Evolutionary conservation across 306 rosid species (phyloP), one percentile per base, ranked within the genome.

Genomic region (Gynostemma pentaphyllum): DNA sequence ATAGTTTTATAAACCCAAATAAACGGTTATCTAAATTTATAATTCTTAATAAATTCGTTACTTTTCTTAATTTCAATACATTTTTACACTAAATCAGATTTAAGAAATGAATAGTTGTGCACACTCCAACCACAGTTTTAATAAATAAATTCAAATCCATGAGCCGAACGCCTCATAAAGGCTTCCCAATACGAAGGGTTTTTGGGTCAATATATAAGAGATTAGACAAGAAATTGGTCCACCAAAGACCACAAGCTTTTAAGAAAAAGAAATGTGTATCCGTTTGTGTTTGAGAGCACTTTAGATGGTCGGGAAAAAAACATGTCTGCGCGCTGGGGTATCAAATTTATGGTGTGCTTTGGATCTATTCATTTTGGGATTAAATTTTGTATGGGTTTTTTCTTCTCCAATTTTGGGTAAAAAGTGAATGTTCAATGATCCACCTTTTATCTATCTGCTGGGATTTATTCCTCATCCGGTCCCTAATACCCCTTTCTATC

Each of bases 241-340:
- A 24, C 30, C 1, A 49, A 8, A 49, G 16, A 9, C 24, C 11
- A 50, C 9, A 27, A 9, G 37, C 10, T 52, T 52, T 27, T 50
- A 23, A 28, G 39, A 16, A 51, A 29, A 53, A 26, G 2, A 53
- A 14, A 1, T 14, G 39, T 48, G 57, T 23, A 51, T 0, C 5
- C 1, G 19, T 7, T 15, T 29, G 36, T 11, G 26, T 47, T 23
- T 37, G 40, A 53, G 41, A 55, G 42, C 62, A 55, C 62, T 55
- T 55, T 55, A 29, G 24, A 55, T 55, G 42, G 62, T 55, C 41
- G 62, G 42, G 32, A 55, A 55, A 55, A 42, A n/a, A 30, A 55
- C 62, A 8, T 55, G 42, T 54, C 62, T 54, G 62, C 62, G n/a
- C n/a, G n/a, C n/a, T n/a, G 30, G 23, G 41, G 41, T 15, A 54